Evolutionary conservation across 768 basidiomycete genomes (phyloP).

Genomic region (Mycena rebaudengoi): DNA sequence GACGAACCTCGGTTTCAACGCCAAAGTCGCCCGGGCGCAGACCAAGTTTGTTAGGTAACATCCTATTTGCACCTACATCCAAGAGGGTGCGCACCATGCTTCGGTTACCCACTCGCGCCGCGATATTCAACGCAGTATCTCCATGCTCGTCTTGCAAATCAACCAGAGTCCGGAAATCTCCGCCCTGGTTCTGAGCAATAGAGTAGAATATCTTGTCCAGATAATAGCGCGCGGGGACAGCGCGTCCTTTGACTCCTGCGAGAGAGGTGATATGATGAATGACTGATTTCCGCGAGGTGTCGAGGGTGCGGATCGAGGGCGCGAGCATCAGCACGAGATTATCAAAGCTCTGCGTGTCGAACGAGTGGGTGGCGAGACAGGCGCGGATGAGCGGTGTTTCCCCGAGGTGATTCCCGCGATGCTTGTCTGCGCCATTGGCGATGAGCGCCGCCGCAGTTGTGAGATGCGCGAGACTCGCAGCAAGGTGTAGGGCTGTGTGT

Average conservation of each 20-base stretch:
- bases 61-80: slow-evolving; percentile 92
- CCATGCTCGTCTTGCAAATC: slow-evolving; percentile 95
- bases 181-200: slow-evolving; percentile 81
- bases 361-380: slow-evolving; percentile 87
- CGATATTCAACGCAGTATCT: slow-evolving; percentile 95
- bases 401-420: slow-evolving; percentile 91
- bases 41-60: slow-evolving; percentile 91
- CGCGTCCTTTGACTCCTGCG: slow-evolving; percentile 91
- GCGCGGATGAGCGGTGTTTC: slow-evolving; percentile 96
- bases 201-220: slow-evolving; percentile 89
- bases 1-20: slow-evolving; percentile 84
- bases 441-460: slow-evolving; percentile 76
- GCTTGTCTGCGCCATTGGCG: slow-evolving; percentile 81
- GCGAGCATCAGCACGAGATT: slow-evolving; percentile 70
- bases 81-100: slow-evolving; percentile 86
- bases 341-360: slow-evolving; percentile 79
- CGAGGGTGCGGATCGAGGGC: slow-evolving; percentile 85
- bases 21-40: slow-evolving; percentile 95
- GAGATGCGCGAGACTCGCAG: slow-evolving; percentile 83
- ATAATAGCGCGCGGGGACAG: slow-evolving; percentile 86
- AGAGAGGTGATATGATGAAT: slow-evolving; percentile 92
- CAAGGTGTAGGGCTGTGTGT: slow-evolving; percentile 93
- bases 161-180: slow-evolving; percentile 81
- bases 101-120: slow-evolving; percentile 91
- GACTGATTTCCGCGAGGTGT: slow-evolving; percentile 85